Base-by-base conservation (phyloP, 169 alveolate genomes). In the Cryptosporidium baileyi region DNA sequence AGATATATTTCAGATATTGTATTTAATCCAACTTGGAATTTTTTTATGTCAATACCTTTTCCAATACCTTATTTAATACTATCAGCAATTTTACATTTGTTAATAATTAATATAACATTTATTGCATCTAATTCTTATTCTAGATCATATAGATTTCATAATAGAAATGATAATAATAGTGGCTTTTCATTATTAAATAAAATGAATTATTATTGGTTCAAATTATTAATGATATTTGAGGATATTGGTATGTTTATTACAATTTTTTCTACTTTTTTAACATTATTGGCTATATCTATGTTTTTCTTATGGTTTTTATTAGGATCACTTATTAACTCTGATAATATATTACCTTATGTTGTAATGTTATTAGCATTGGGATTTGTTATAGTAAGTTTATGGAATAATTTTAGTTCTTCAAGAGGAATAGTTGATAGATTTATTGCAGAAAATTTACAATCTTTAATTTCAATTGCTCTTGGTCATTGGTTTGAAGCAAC, bases 401-500 rank as follows among this genome's bases (percentile, higher is more conserved):
- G 91, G 90, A 80, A 36, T 34, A 89, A 89, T 51, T 82, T 82
- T 28, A 74, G 63, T 13, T 63, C 80, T 28, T 82, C 92, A 3
- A 81, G 92, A 59, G 92, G 82, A 7, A 74, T 74, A 1, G 91
- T 89, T 40, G 85, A 51, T 13, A 51, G 80, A 9, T 89, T 88
- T 45, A 89, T 89, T 38, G 91, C 82, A 22, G 91, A 85, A 17
- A 89, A 89, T 49, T 41, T 82, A 40, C 91, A 82, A 36, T 74
- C 85, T 59, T 82, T 89, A 22, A 74, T 89, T 40, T 82, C 92
- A 3, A 62, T 89, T 43, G 91, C 91, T 7, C 81, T 89, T 2
- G 92, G 89, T 7, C 92, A 82, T 52, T 89, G 92, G 92, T 89
- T 89, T 43, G 91, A 80, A 22, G 88, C 61, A 38, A 65, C 80